A percentile compares a stretch with the other conserved stretches of the same genome.
Conservation (phyloP, 129 eudicot species). For the Flaveria ramosissima region DNA sequence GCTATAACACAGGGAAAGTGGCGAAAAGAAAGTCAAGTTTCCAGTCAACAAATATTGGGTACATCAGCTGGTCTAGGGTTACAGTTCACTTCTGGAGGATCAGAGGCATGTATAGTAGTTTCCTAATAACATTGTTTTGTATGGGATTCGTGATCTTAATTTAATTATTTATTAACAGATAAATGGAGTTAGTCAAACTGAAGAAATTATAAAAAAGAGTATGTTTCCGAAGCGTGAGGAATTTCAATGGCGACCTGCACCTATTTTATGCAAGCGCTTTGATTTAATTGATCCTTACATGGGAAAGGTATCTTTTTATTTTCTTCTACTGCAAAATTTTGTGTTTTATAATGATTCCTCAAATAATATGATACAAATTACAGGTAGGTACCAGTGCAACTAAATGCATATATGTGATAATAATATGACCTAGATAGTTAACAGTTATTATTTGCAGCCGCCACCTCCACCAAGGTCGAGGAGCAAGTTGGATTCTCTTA, state of each 20-base stretch:
- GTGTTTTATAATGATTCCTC: not conserved
- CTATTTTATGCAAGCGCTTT: slow-evolving; percentile 93
- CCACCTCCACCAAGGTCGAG: slow-evolving; percentile 78
- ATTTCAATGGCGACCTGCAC: slow-evolving; percentile 91
- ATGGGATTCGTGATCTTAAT: slow-evolving; percentile 4
- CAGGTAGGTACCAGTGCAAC: slow-evolving; percentile 10
- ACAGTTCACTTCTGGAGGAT: slow-evolving; percentile 85
- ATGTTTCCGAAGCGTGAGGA: slow-evolving; percentile 86
- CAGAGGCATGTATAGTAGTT: slow-evolving; percentile 52
- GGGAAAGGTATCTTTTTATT: slow-evolving; percentile 73
- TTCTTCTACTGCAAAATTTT: not conserved
- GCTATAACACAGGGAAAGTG: slow-evolving; percentile 60
- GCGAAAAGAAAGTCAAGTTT: slow-evolving; percentile 52
- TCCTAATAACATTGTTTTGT: not conserved
- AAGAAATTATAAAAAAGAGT: slow-evolving; percentile 46
- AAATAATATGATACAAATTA: slow-evolving; percentile 3
- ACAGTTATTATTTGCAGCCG: slow-evolving; percentile 53
- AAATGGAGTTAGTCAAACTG: slow-evolving; percentile 39
- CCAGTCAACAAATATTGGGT: slow-evolving; percentile 54
- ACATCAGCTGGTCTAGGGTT: slow-evolving; percentile 51
- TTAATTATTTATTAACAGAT: slow-evolving; percentile 38
- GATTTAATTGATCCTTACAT: slow-evolving; percentile 85
- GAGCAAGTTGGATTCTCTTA: slow-evolving; percentile 94
- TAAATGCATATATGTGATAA: not conserved
- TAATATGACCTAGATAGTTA: not conserved